Conservation (phyloP, 1,284 basidiomycete species). For the Trichosporon asahii region DNA sequence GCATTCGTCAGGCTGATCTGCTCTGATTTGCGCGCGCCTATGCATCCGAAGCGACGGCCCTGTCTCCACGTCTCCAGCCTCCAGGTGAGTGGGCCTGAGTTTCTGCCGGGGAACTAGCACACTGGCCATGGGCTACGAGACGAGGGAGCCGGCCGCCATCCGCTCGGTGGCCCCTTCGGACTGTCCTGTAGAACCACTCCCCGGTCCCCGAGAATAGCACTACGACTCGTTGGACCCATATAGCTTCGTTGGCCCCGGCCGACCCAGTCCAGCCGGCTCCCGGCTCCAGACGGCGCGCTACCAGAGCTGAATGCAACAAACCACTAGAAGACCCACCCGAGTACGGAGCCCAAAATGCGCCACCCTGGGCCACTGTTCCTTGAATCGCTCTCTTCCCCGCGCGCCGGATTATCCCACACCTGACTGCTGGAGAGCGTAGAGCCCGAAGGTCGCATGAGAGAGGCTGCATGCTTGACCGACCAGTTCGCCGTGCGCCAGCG, state of each 20-base stretch:
- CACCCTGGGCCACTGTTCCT: neutral
- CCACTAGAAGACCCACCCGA: neutral
- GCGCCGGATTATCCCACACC: neutral
- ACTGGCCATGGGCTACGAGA: neutral
- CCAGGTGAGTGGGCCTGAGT: neutral
- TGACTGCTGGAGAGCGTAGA: neutral
- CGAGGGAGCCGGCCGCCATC: neutral
- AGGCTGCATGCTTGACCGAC: neutral
- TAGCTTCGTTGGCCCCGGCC: neutral
- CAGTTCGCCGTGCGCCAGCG: neutral
- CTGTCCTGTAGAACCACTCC: neutral
- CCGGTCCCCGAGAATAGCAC: conserved; percentile 4
- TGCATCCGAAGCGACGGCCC: neutral
- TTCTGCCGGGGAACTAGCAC: neutral
- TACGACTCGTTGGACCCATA: neutral
- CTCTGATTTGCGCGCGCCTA: neutral
- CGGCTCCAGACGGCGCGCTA: neutral
- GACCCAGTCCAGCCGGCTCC: neutral
- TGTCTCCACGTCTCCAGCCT: neutral
- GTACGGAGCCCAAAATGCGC: neutral
- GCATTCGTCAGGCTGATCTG: neutral
- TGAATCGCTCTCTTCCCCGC: neutral
- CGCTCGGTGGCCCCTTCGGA: neutral
- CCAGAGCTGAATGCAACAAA: neutral
- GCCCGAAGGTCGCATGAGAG: no score